A percentile compares a stretch with the other conserved stretches of the same genome.
phyloP scores from a whole-genome alignment of 345 rosid genomes.

The Citrus australasica region DNA sequence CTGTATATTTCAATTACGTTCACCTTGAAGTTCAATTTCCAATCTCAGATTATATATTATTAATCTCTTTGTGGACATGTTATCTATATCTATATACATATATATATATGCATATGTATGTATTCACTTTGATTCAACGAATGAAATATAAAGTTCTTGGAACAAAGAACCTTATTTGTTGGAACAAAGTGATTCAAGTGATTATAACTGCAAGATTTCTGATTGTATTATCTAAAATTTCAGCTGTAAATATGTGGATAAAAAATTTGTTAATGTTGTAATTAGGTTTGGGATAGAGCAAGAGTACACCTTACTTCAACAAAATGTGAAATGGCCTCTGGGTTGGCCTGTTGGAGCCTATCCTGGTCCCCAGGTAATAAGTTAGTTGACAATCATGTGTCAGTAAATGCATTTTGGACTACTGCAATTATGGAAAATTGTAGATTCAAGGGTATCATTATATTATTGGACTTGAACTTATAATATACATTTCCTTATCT shows the following conservation, averaged over 20 bases:
- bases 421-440: not conserved
- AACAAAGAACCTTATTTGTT: not conserved
- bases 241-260: not conserved
- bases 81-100: not conserved
- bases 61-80: not conserved
- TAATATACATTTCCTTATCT: conserved; percentile 3
- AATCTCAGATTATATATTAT: not conserved
- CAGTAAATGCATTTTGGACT: not conserved
- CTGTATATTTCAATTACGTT: conserved; percentile 12
- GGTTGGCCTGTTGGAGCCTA: conserved; percentile 99
- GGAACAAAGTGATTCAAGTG: not conserved
- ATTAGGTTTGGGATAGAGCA: conserved; percentile 94
- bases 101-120: not conserved
- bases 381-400: not conserved
- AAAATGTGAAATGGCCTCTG: conserved; percentile 90
- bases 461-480: not conserved
- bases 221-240: not conserved
- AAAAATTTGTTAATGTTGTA: not conserved
- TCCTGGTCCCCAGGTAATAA: conserved; percentile 93
- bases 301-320: conserved; percentile 92
- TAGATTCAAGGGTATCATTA: not conserved
- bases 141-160: not conserved
- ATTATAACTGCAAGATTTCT: not conserved
- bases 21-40: conserved; percentile 3
- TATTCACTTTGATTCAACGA: not conserved